phyloP scores from a whole-genome alignment of 306 rosid genomes.

The Geum urbanum region DNA sequence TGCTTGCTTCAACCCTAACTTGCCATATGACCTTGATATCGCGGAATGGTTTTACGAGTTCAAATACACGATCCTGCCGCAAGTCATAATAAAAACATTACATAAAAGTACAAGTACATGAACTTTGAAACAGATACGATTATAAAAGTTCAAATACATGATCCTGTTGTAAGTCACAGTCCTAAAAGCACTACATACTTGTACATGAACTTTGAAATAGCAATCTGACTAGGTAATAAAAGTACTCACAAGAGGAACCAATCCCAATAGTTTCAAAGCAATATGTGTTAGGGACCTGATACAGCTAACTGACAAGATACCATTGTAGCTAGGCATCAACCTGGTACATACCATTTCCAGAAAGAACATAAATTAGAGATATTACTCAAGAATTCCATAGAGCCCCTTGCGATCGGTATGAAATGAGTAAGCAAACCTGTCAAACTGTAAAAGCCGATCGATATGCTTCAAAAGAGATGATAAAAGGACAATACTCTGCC shows the following conservation, averaged over 20 bases:
- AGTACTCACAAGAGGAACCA: conserved; percentile 66
- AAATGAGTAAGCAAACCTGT: conserved; percentile 54
- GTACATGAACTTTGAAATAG: conserved; percentile 22
- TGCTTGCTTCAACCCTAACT: conserved; percentile 85
- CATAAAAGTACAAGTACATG: conserved; percentile 14
- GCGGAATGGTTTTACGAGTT: conserved; percentile 70
- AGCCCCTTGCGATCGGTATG: conserved; percentile 19
- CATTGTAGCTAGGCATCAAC: conserved; percentile 96
- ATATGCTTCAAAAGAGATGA: conserved; percentile 87
- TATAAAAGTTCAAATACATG: conserved; percentile 69
- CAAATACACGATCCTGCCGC: conserved; percentile 74
- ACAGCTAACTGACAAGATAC: conserved; percentile 84
- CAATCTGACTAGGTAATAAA: conserved; percentile 19
- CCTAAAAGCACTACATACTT: conserved; percentile 21
- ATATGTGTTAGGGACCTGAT: conserved; percentile 84
- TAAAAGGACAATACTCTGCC: conserved; percentile 78
- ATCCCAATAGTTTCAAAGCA: conserved; percentile 82
- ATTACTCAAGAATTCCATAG: conserved; percentile 13
- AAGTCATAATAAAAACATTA: conserved; percentile 24
- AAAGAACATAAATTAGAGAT: conserved; percentile 29
- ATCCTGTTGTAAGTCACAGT: conserved; percentile 50
- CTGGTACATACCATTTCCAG: conserved; percentile 48
- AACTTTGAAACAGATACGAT: conserved; percentile 38
- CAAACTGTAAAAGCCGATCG: conserved; percentile 84
- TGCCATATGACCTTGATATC: conserved; percentile 65